These are phyloP conservation scores for Alnus rubra DNA, from an alignment of 306 rosid species.

Conservation along the genomic window DNA sequence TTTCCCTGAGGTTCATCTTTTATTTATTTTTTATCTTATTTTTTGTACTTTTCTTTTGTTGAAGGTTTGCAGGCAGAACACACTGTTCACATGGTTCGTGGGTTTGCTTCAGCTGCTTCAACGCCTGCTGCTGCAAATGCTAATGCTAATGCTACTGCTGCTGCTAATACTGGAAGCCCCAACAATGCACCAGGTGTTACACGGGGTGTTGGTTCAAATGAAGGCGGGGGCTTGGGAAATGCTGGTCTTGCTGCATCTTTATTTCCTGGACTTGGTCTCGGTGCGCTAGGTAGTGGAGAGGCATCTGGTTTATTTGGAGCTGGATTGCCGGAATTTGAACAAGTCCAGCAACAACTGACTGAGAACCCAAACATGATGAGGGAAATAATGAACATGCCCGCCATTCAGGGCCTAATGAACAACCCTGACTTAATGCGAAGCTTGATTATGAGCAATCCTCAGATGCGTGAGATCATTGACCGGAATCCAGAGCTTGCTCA, in stretches of 20 bases:
- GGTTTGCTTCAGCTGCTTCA: slow-evolving; percentile 45
- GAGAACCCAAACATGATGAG: slow-evolving; percentile 71
- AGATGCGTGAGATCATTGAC: slow-evolving; percentile 63
- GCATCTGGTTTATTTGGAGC: slow-evolving; percentile 39
- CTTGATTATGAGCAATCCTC: slow-evolving; percentile 65
- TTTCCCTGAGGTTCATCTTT: not conserved
- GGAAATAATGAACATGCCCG: slow-evolving; percentile 68
- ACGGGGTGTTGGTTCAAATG: slow-evolving; percentile 61
- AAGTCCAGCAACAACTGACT: slow-evolving; percentile 62
- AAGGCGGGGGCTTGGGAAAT: slow-evolving; percentile 41
- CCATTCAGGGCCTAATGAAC: slow-evolving; percentile 63
- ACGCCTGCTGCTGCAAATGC: slow-evolving; percentile 27
- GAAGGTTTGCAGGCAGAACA: slow-evolving; percentile 58
- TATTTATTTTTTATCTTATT: not conserved
- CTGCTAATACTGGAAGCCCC: slow-evolving; percentile 29
- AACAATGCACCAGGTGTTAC: slow-evolving; percentile 45
- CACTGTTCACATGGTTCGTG: slow-evolving; percentile 64
- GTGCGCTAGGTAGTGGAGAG: slow-evolving; percentile 35
- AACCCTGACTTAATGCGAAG: slow-evolving; percentile 60
- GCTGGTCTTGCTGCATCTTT: slow-evolving; percentile 43
- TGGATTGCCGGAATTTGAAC: slow-evolving; percentile 57
- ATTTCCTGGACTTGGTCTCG: slow-evolving; percentile 56
- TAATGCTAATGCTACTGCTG: slow-evolving; percentile 22
- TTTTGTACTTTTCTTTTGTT: slow-evolving; percentile 11
- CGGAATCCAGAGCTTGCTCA: slow-evolving; percentile 68